These are phyloP conservation scores for Trichoderma polysporum DNA, from an alignment of 2,329 filamentous ascomycete species.

Conservation along the genomic window DNA sequence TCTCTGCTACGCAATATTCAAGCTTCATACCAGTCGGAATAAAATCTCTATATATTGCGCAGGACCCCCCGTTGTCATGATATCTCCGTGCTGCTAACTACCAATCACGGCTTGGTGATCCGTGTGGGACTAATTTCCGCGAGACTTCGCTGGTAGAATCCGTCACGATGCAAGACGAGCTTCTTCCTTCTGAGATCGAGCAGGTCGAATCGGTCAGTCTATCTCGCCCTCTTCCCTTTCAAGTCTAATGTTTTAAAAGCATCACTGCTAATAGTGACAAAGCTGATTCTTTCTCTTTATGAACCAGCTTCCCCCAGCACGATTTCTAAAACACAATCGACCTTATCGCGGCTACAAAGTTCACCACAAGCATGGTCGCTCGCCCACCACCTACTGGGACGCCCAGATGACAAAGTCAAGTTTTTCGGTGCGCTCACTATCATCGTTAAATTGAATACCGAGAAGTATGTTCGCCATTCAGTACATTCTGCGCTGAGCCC, in stretches of 20 bases:
- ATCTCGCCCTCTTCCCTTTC: not conserved
- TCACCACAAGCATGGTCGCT: conserved; percentile 83
- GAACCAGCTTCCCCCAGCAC: conserved; percentile 49
- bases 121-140: conserved; percentile 1
- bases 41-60: not conserved
- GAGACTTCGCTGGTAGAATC: not conserved
- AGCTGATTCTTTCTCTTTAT: conserved; percentile 55
- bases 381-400: conserved; percentile 71
- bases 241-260: not conserved
- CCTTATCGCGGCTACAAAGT: conserved; percentile 75
- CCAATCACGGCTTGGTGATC: not conserved
- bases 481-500: not conserved
- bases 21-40: not conserved
- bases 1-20: not conserved
- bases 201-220: conserved; percentile 29
- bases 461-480: conserved; percentile 55
- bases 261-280: conserved; percentile 22
- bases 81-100: not conserved
- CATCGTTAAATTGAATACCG: conserved; percentile 91
- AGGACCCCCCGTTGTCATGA: not conserved
- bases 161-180: conserved; percentile 25
- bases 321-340: conserved; percentile 62
- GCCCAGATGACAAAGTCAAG: conserved; percentile 70
- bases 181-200: conserved; percentile 25
- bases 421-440: conserved; percentile 94